phyloP scores from a whole-genome alignment of 805 yeast genomes.

The Ogataea zsoltii region DNA sequence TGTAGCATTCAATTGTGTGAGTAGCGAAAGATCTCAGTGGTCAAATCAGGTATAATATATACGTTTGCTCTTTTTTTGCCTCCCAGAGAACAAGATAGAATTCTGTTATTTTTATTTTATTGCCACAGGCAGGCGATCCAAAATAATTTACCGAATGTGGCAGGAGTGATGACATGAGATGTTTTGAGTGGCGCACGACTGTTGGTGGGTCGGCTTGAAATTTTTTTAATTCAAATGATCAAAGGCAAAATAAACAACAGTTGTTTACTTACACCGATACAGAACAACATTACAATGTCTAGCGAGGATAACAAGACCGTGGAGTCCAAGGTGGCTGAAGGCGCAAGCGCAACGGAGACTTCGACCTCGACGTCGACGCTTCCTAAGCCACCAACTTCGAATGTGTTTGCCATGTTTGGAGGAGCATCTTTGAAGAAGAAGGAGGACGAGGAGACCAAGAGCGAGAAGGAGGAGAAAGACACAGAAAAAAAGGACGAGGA shows the following conservation, averaged over 20 bases:
- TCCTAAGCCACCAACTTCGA: constrained; percentile 70
- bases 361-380: constrained; percentile 11
- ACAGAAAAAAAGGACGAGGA: constrained; percentile 38
- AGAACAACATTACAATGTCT: constrained; percentile 6
- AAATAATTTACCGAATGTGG: too few species aligned
- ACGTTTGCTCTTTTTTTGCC: not conserved
- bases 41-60: too few species aligned
- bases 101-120: too few species aligned
- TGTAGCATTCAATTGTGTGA: too few species aligned
- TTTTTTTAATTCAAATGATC: not conserved
- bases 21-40: too few species aligned
- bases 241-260: constrained; percentile 5
- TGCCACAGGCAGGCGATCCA: too few species aligned
- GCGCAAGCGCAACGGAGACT: constrained; percentile 31
- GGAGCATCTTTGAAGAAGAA: constrained; percentile 74
- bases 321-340: constrained; percentile 13
- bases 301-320: constrained; percentile 10
- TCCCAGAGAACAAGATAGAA: not conserved
- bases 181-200: too few species aligned
- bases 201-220: not conserved
- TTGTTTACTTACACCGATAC: constrained; percentile 4
- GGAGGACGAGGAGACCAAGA: constrained; percentile 38
- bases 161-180: too few species aligned
- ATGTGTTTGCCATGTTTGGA: constrained; percentile 94
- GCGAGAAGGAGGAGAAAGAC: constrained; percentile 37